Base-by-base conservation (phyloP, 2,329 filamentous ascomycete genomes). In the Dactylonectria estremocensis region DNA sequence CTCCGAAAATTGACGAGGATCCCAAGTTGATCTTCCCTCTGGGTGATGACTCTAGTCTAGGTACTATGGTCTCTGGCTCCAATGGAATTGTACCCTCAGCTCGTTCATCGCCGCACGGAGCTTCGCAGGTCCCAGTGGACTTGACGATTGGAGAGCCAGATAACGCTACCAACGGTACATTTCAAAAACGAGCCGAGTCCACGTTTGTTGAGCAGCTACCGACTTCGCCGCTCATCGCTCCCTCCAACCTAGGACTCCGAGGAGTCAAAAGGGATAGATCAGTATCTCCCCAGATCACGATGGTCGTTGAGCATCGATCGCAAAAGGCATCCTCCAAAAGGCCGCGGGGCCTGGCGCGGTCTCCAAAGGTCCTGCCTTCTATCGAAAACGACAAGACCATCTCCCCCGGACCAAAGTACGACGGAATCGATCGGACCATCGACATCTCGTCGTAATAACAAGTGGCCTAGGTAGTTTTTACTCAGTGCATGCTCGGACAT, bases 361-460 rank as follows among this genome's bases (percentile, higher is more conserved):
- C 50, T 35, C 56, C 46, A 31, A 37, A 62, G 35, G 53, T 62
- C 13, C 45, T 59, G 24, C 69, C 43, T 10, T 74, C 62, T 33
- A 72, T 77, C 31, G 76, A 78, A 63, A 65, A 40, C 5, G 71
- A 72, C 20, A 60, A 48, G 11, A 37, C 57, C 5, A 24, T 57
- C 8, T 22, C 50, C 10, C 57, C 22, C 18, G 71, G 72, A 13
- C 68, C 76, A 5, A 73, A 72, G 43, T 81, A 81, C 63, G 77
- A 78, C 54, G 79, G 79, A n/a, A 72, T 81, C 46, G 79, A 80
- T 22, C 70, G 73, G n/a, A 55, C 66, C 18, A 68, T 74, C 48
- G 70, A 71, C 54, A 64, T 76, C 56, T 67, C 62, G 46, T 46
- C 33, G 35, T 31, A 40, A 54, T 49, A 24, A 24, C 4, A 28